Evolutionary conservation across 768 basidiomycete genomes (phyloP).

Genomic region (Xanthoconium purpureum): DNA sequence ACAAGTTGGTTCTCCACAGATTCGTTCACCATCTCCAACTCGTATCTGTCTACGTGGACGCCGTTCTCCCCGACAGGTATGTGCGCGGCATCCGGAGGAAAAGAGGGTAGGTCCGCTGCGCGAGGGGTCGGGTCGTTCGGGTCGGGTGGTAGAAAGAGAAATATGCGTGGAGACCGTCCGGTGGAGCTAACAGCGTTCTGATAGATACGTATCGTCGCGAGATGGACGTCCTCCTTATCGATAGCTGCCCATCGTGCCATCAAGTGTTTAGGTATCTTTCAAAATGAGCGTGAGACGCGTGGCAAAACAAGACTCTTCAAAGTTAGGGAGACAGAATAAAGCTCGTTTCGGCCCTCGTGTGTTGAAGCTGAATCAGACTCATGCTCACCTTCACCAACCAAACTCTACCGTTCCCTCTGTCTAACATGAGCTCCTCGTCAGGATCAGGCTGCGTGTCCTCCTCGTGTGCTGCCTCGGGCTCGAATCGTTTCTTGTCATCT

Average conservation of each 20-base stretch:
- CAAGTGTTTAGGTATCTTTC: slow-evolving; percentile 80
- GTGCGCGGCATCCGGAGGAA: slow-evolving; percentile 29
- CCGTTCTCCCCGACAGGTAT: slow-evolving; percentile 30
- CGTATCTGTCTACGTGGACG: slow-evolving; percentile 63
- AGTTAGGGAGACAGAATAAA: background rate
- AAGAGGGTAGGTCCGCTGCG: slow-evolving; percentile 23
- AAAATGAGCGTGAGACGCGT: slow-evolving; percentile 5
- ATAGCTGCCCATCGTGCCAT: slow-evolving; percentile 84
- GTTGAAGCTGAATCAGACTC: background rate
- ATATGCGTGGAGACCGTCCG: slow-evolving; percentile 54
- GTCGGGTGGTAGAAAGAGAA: slow-evolving; percentile 64
- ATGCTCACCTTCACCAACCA: slow-evolving; percentile 83
- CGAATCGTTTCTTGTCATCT: slow-evolving; percentile 75
- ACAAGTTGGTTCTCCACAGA: slow-evolving; percentile 83
- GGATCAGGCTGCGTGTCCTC: slow-evolving; percentile 73
- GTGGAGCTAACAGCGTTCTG: slow-evolving; percentile 41
- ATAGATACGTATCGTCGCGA: slow-evolving; percentile 86
- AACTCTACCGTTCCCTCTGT: slow-evolving; percentile 68
- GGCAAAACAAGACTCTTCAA: slow-evolving; percentile 1
- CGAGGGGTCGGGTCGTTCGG: slow-evolving; percentile 40
- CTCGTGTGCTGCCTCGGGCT: slow-evolving; percentile 47
- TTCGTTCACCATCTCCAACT: slow-evolving; percentile 85
- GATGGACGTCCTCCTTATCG: slow-evolving; percentile 68
- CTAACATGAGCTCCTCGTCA: slow-evolving; percentile 78
- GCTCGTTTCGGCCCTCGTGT: background rate